Conservation (phyloP, 1,139 yeast genomes). For the Blastobotrys serpentis region DNA sequence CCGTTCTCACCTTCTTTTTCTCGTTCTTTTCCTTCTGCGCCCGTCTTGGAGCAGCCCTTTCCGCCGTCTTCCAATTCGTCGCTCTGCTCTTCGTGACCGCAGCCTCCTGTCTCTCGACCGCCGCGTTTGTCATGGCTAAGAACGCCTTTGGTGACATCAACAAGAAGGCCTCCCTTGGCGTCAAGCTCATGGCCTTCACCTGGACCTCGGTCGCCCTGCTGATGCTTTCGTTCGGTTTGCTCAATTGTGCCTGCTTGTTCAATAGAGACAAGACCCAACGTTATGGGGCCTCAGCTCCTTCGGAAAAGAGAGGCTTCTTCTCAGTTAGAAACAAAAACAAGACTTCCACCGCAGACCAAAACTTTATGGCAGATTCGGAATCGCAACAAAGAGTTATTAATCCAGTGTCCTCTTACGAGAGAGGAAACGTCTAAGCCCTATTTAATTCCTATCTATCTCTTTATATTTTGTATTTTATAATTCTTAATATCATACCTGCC, state of each 20-base stretch:
- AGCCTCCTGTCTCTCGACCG: slow-evolving; percentile 64
- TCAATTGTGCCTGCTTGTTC: slow-evolving; percentile 33
- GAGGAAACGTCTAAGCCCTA: slow-evolving; percentile 16
- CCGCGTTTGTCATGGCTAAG: slow-evolving; percentile 62
- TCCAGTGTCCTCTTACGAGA: slow-evolving; percentile 26
- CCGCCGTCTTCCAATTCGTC: slow-evolving; percentile 40
- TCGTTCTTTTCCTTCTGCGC: slow-evolving; percentile 38
- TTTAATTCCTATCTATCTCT: slow-evolving; percentile 1
- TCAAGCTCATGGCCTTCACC: slow-evolving; percentile 57
- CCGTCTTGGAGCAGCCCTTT: slow-evolving; percentile 36
- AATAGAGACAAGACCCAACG: background rate
- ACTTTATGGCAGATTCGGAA: slow-evolving; percentile 23
- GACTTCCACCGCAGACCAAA: slow-evolving; percentile 14
- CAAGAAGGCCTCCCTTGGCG: slow-evolving; percentile 52
- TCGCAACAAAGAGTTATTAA: slow-evolving; percentile 27
- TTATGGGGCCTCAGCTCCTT: background rate
- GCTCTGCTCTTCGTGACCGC: slow-evolving; percentile 55
- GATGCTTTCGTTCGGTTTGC: slow-evolving; percentile 38
- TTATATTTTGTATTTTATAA: slow-evolving; percentile 4
- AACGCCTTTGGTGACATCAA: slow-evolving; percentile 53
- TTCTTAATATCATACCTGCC: slow-evolving; percentile 1
- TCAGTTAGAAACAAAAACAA: slow-evolving; percentile 1
- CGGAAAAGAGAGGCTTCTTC: slow-evolving; percentile 9
- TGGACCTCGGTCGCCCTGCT: slow-evolving; percentile 61
- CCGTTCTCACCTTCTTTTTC: slow-evolving; percentile 50